Percentiles rank a stretch among this genome's conserved stretches.
Evolutionary conservation across 768 basidiomycete genomes (phyloP).

Genomic region (Dacryopinax primogenitus): DNA sequence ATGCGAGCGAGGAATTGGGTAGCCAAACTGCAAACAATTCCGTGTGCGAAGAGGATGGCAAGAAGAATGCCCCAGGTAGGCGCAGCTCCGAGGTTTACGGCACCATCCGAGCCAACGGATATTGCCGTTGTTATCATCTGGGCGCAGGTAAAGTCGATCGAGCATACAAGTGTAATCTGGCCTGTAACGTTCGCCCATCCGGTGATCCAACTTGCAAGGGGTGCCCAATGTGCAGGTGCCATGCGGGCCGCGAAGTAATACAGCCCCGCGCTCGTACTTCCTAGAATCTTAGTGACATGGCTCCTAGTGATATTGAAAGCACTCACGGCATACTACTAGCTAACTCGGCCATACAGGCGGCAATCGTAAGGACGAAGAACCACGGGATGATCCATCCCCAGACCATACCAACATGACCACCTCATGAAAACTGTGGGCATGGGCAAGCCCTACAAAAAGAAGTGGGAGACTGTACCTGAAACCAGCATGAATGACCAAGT

Average conservation of each 20-base stretch:
- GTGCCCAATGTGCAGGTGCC: constrained; percentile 47
- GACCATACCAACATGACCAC: constrained; percentile 65
- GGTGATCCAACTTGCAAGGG: constrained; percentile 54
- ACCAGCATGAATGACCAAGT: constrained; percentile 51
- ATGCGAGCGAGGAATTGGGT: constrained; percentile 51
- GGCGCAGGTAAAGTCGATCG: constrained; percentile 64
- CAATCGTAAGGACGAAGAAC: constrained; percentile 53
- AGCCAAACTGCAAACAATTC: constrained; percentile 56
- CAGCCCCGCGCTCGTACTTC: constrained; percentile 64
- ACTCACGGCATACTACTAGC: constrained; percentile 66
- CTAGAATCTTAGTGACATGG: not conserved
- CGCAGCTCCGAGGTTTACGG: constrained; percentile 39
- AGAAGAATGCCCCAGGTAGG: constrained; percentile 56
- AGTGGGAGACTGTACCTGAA: constrained; percentile 34
- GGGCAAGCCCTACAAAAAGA: not conserved
- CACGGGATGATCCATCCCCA: constrained; percentile 66
- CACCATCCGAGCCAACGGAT: constrained; percentile 45
- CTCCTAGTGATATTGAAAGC: not conserved
- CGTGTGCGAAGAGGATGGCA: constrained; percentile 53
- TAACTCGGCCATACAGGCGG: constrained; percentile 60
- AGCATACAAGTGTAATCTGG: constrained; percentile 55
- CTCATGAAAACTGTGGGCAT: constrained; percentile 24
- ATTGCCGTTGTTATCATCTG: constrained; percentile 68
- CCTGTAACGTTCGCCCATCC: constrained; percentile 64
- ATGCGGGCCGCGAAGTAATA: constrained; percentile 70